These are phyloP conservation scores for Chimonanthus salicifolius DNA, from an alignment of 164 flowering plant genomes.

Conservation along the genomic window DNA sequence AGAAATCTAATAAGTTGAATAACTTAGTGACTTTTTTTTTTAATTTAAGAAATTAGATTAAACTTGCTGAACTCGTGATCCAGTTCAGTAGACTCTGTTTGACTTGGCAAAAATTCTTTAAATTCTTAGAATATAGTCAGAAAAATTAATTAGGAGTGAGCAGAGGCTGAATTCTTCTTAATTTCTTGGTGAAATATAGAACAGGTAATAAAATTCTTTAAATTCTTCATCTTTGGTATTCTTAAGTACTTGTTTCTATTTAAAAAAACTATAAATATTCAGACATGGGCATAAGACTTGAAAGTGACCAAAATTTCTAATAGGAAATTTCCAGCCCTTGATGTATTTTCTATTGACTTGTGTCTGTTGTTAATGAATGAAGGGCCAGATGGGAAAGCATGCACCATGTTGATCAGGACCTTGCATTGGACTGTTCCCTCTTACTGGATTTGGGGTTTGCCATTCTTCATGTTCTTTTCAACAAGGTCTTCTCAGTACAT, in stretches of 20 bases:
- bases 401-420: constrained; percentile 90
- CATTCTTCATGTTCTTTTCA: constrained; percentile 78
- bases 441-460: constrained; percentile 86
- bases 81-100: neutral
- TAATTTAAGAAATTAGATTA: too few relatives aligned
- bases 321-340: neutral
- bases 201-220: too few relatives aligned
- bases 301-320: neutral
- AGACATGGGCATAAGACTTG: neutral
- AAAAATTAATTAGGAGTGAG: neutral
- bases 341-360: constrained; percentile 9
- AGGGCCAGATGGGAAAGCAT: constrained; percentile 80
- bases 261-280: too few relatives aligned
- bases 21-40: too few relatives aligned
- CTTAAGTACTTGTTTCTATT: neutral
- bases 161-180: neutral
- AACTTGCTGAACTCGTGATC: neutral
- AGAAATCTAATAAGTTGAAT: neutral
- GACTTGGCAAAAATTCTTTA: neutral
- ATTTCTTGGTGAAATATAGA: neutral
- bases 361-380: neutral
- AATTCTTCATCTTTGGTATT: neutral
- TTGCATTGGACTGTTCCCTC: constrained; percentile 89
- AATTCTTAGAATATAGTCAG: too few relatives aligned
- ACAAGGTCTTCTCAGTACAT: constrained; percentile 78